phyloP scores from a whole-genome alignment of 768 basidiomycete genomes.

The Psilocybe tampanensis region DNA sequence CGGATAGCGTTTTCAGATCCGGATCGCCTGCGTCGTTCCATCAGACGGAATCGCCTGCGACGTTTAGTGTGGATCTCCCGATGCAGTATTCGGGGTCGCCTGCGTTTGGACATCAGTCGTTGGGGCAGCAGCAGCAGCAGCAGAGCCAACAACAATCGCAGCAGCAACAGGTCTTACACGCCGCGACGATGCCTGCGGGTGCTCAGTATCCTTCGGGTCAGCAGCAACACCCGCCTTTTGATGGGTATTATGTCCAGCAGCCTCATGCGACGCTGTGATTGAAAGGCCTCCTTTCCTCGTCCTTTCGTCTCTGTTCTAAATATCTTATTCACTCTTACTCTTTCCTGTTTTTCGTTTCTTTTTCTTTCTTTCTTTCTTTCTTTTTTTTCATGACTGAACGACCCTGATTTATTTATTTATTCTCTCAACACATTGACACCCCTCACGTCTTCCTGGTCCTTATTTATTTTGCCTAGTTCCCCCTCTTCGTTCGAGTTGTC shows the following conservation, averaged over 20 bases:
- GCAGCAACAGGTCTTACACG: conserved; percentile 8
- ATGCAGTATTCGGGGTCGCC: conserved; percentile 20
- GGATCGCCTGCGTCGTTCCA: conserved; percentile 43
- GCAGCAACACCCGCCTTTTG: conserved; percentile 18
- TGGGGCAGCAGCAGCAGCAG: conserved; percentile 10
- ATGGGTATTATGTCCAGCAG: conserved; percentile 26
- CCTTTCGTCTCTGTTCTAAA: too few relatives aligned
- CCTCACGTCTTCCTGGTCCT: not conserved
- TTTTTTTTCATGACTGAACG: not conserved
- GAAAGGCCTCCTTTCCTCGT: not conserved
- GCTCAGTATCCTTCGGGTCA: conserved; percentile 14
- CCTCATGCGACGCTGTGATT: conserved; percentile 27
- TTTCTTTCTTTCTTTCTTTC: not conserved
- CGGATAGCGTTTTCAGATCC: conserved; percentile 39
- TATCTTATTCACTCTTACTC: not conserved
- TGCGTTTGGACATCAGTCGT: conserved; percentile 4
- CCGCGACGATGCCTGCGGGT: conserved; percentile 24
- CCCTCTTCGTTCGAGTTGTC: too few relatives aligned
- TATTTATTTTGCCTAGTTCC: not conserved
- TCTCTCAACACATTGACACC: too few relatives aligned
- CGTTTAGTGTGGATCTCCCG: conserved; percentile 40
- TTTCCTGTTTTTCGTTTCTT: not conserved
- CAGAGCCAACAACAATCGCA: conserved; percentile 9
- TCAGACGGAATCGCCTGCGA: conserved; percentile 41
- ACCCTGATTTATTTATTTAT: not conserved